Base-by-base conservation (phyloP, 805 yeast species). In the Tanozyma kutaoensis region DNA sequence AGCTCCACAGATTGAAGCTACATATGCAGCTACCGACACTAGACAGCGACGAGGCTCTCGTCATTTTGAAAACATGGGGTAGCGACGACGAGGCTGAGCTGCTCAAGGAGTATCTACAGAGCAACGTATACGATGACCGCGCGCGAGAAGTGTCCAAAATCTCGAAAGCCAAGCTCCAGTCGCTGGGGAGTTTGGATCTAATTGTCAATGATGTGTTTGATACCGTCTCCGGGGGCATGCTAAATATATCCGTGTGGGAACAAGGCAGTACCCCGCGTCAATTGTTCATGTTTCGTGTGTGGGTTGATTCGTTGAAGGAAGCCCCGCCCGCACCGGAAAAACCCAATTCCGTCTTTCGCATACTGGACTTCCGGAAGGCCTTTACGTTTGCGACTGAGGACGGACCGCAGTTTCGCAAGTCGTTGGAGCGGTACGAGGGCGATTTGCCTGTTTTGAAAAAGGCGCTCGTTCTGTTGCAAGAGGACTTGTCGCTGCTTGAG, bases 321-420 rank as follows among this genome's bases (percentile, higher is more conserved):
- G 5, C 16, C 24, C n/a, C 8, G 20, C 10, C 20, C 9, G 10
- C 8, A 8, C 20, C 20, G 20, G 9, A 8, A 17, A 8, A 10
- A 17, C 9, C 20, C 10, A 10, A 8, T 17, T 19, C 26, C 12
- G 33, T 31, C 4, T 20, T 38, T 15, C 31, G 25, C 9, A 16
- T 38, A 4, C 16, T 21, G 12, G 40, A 38, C 10, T 30, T 37
- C 5, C 43, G 51, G 24, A 43, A 35, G 20, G 55, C 45, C 4
- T 58, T 55, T 30, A 43, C 35, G 19, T 57, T 58, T 30, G 46
- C 41, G 20, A 40, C 55, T 12, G 60, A 58, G 24, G 66, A 60
- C 34, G 66, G 66, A 0, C 66, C 66, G 4, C 62, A 57, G 26
- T 58, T 59, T 28, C 36, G 66, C 15, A 48, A 39, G 13, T 32